A percentile compares a stretch with the other conserved stretches of the same genome.
Evolutionary conservation across 164 flowering plant species (phyloP).

Genomic region (Vitis rupestris): DNA sequence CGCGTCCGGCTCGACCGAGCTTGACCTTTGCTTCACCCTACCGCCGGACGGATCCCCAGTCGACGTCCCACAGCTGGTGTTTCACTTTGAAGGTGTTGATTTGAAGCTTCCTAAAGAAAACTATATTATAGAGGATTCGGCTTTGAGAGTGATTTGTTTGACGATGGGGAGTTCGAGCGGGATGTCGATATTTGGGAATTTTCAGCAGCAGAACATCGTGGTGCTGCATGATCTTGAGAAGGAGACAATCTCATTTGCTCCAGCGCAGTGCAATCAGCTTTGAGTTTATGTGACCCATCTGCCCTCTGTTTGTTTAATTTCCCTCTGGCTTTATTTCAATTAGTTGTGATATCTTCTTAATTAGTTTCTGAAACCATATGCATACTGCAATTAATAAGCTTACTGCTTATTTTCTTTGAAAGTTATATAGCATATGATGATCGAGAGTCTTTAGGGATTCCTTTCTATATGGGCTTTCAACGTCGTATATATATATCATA

Average conservation of each 20-base stretch:
- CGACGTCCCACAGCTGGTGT: slow-evolving; percentile 60
- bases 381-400: too few relatives aligned
- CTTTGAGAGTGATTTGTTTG: slow-evolving; percentile 59
- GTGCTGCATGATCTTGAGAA: slow-evolving; percentile 75
- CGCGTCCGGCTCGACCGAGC: slow-evolving; percentile 40
- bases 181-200: slow-evolving; percentile 82
- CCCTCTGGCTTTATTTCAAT: too few relatives aligned
- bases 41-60: slow-evolving; percentile 30
- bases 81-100: slow-evolving; percentile 72
- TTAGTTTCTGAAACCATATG: too few relatives aligned
- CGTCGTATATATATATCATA: too few relatives aligned
- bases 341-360: too few relatives aligned
- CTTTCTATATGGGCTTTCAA: too few relatives aligned
- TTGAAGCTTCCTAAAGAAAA: slow-evolving; percentile 74
- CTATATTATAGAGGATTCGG: slow-evolving; percentile 60
- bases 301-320: not conserved
- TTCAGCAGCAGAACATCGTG: slow-evolving; percentile 82
- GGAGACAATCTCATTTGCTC: slow-evolving; percentile 58
- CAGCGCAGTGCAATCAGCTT: slow-evolving; percentile 55
- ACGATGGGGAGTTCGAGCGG: slow-evolving; percentile 68
- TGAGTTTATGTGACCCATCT: slow-evolving; percentile 17
- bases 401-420: too few relatives aligned
- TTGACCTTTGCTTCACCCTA: slow-evolving; percentile 69
- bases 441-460: too few relatives aligned
- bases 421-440: too few relatives aligned